phyloP scores from a whole-genome alignment of 208 protist species.

The Blechomonas ayalai region DNA sequence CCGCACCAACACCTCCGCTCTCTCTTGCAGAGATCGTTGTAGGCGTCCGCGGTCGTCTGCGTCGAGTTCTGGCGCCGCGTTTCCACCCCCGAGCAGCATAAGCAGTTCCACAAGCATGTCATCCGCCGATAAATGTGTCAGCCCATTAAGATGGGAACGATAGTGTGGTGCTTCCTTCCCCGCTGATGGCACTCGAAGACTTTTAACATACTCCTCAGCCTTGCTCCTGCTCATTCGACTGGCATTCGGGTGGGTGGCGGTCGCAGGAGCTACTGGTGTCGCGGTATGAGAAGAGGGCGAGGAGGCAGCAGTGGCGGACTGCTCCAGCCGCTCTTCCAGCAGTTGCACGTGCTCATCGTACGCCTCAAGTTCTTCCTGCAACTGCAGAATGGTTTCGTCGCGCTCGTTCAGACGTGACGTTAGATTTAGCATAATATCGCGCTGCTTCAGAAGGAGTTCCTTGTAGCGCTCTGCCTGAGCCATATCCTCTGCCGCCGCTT shows the following conservation, averaged over 20 bases:
- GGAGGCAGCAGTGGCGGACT: too few relatives aligned
- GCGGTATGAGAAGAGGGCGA: too few relatives aligned
- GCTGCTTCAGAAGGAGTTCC: constrained; percentile 94
- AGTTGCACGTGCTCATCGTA: constrained; percentile 74
- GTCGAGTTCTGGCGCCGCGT: constrained; percentile 1
- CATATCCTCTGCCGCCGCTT: constrained; percentile 83
- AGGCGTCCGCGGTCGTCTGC: constrained; percentile 5
- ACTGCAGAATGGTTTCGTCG: constrained; percentile 84
- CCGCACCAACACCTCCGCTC: constrained; percentile 16
- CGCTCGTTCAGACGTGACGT: constrained; percentile 90
- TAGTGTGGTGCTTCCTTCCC: constrained; percentile 13
- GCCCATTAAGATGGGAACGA: constrained; percentile 26
- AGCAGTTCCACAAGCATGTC: constrained; percentile 64
- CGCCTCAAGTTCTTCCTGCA: constrained; percentile 85
- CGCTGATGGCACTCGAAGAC: constrained; percentile 6
- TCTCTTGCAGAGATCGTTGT: constrained; percentile 12
- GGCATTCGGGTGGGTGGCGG: not conserved
- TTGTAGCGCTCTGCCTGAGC: constrained; percentile 93
- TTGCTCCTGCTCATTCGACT: constrained; percentile 4
- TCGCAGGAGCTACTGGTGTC: too few relatives aligned
- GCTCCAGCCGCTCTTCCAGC: constrained; percentile 59
- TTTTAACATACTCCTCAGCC: constrained; percentile 37
- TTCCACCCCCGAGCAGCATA: constrained; percentile 15
- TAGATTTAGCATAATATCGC: constrained; percentile 94
- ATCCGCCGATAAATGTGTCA: constrained; percentile 30